These are phyloP conservation scores for Carex scoparia DNA, from an alignment of 176 grass and related monocot genomes.

Conservation along the genomic window DNA sequence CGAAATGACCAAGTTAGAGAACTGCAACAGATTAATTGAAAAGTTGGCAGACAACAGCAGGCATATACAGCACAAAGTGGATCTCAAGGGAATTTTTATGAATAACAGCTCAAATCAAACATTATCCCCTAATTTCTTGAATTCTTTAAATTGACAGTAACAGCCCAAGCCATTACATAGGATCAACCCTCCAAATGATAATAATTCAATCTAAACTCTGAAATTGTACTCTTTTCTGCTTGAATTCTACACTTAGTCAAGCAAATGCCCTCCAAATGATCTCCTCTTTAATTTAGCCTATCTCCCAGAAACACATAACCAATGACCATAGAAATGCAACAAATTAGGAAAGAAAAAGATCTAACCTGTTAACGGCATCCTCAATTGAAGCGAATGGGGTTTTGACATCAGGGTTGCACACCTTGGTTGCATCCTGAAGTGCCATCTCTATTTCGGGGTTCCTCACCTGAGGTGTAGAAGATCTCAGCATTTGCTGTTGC, in stretches of 20 bases:
- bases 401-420: constrained; percentile 88
- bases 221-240: not conserved
- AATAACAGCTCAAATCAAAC: not conserved
- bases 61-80: not conserved
- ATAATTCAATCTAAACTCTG: not conserved
- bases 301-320: not conserved
- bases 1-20: not conserved
- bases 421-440: constrained; percentile 79
- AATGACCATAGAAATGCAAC: not conserved
- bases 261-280: not conserved
- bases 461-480: constrained; percentile 29
- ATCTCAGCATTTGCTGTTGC: constrained; percentile 27
- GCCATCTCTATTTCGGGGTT: constrained; percentile 94
- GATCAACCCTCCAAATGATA: not conserved
- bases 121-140: not conserved
- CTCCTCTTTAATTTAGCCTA: not conserved
- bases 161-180: not conserved
- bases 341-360: not conserved
- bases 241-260: not conserved
- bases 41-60: not conserved
- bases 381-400: constrained; percentile 78
- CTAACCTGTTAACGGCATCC: constrained; percentile 84
- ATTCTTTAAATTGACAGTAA: not conserved
- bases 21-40: not conserved
- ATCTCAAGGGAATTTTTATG: not conserved